Conservation (phyloP, 805 yeast species). For the Pichia exigua region DNA sequence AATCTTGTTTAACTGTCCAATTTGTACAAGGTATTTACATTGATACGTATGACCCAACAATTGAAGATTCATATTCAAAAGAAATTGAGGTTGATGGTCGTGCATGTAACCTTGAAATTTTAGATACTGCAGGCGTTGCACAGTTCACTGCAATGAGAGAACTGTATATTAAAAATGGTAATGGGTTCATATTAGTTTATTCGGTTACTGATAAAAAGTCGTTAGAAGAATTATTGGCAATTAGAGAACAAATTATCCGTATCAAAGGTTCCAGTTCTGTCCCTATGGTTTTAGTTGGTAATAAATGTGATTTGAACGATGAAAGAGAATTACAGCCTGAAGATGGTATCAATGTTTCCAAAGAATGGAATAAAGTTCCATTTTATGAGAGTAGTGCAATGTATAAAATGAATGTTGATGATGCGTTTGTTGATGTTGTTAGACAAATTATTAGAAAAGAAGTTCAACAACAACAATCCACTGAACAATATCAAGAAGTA, state of each 20-base stretch:
- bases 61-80: slow-evolving; percentile 90
- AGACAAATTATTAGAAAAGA: slow-evolving; percentile 83
- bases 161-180: slow-evolving; percentile 77
- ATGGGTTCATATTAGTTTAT: slow-evolving; percentile 55
- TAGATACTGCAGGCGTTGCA: slow-evolving; percentile 62
- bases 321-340: slow-evolving; percentile 72
- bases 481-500: neutral
- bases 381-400: slow-evolving; percentile 93
- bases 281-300: slow-evolving; percentile 88
- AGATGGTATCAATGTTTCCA: slow-evolving; percentile 76
- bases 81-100: slow-evolving; percentile 84
- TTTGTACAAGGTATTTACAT: slow-evolving; percentile 85
- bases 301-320: slow-evolving; percentile 75
- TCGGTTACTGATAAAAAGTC: slow-evolving; percentile 58
- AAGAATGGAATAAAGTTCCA: slow-evolving; percentile 83
- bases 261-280: slow-evolving; percentile 71
- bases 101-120: slow-evolving; percentile 74
- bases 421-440: slow-evolving; percentile 81
- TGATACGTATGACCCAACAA: slow-evolving; percentile 93
- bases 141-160: slow-evolving; percentile 96
- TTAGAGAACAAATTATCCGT: slow-evolving; percentile 76
- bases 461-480: slow-evolving; percentile 19
- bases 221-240: slow-evolving; percentile 65
- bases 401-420: slow-evolving; percentile 81
- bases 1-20: slow-evolving; percentile 86